Evolutionary conservation across 2,329 filamentous ascomycete genomes (phyloP), one percentile per base, ranked within the genome.

Genomic region (Thermomyces lanuginosus): DNA sequence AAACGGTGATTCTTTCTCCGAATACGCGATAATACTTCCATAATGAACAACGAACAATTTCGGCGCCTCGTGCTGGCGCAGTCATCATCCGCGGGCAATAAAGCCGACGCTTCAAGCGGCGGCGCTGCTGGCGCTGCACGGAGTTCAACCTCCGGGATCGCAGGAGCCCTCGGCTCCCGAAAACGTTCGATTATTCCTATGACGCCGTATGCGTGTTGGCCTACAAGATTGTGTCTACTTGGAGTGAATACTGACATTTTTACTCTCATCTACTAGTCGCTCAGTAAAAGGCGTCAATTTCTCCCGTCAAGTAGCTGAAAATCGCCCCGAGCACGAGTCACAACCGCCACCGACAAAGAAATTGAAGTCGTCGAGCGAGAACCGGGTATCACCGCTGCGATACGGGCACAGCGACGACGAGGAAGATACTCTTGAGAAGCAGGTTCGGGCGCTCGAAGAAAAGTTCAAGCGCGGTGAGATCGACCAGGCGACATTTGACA

Each of bases 21-120:
- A 29, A 32, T 31, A 31, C 40, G 36, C 25, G 13, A 27, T 16
- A 22, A 29, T 28, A 16, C 20, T 22, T 6, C 27, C 20, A 42
- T 14, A 32, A 95, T 98, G 89, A 92, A 95, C 51, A 95, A 95
- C 63, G 72, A 83, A 22, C 81, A 93, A 44, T 98, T 98, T 45
- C 76, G 89, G 29, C 76, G 77, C 37, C 66, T 95, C 5, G 54
- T 92, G 12, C 61, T 73, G 53, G 56, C 69, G 37, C 64, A 58
- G 3, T 52, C 63, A 2, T 47, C 54, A 5, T 38, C 25, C 10
- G 10, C 8, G n/a, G 15, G 22, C 15, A 24, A 27, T 16, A 26
- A 22, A 14, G 30, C 25, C 6, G 4, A 27, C 24, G 26, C n/a
- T 13, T 21, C 23, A 5, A 11, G 10, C 9, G 17, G 18, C 2